Evolutionary conservation across 768 basidiomycete species (phyloP), one percentile per base, ranked within the genome.

Genomic region (Boletales sp.): DNA sequence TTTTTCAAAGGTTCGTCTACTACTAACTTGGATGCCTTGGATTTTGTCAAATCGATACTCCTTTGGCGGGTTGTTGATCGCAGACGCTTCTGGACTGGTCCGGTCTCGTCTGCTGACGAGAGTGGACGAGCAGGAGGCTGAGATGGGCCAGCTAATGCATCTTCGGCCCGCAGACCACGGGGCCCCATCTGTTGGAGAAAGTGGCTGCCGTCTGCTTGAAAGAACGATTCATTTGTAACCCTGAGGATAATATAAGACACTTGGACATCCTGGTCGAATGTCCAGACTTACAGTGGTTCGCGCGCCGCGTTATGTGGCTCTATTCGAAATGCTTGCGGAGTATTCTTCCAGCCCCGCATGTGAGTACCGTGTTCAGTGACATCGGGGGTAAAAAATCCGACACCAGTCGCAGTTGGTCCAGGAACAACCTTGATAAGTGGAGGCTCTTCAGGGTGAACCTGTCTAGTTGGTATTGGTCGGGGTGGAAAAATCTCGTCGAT

Each of bases 31-130:
- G 74, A 76, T 57, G 78, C 69, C 68, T 84, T 84, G 45, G 75
- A 67, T 67, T 81, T 83, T 54, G 72, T 68, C 59, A 63, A 41
- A 64, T 73, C 73, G 49, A 71, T 67, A 66, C 79, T 77, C 54
- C 74, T 70, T 55, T 81, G 80, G 52, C 77, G 79, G 13, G 73
- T 70, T 48, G 81, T 79, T 56, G 87, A 82, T 44, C 88, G 84
- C 55, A 87, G 67, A 64, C 82, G 83, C 73, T 91, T 91, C 56
- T 80, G 76, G 45, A 82, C 83, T 32, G 89, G 89, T 38, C 87
- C 89, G 47, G 79, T 76, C 72, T 91, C 89, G 65, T 91, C 89
- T 39, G 87, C 83, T 32, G 89, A 90, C 50, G 88, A 90, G 50
- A 90, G 80, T 18, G 88, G 85, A 46, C 88, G 80, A 37, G 74